Evolutionary conservation across 2,329 filamentous ascomycete genomes (phyloP).

Genomic region (Verticillium albo-atrum): DNA sequence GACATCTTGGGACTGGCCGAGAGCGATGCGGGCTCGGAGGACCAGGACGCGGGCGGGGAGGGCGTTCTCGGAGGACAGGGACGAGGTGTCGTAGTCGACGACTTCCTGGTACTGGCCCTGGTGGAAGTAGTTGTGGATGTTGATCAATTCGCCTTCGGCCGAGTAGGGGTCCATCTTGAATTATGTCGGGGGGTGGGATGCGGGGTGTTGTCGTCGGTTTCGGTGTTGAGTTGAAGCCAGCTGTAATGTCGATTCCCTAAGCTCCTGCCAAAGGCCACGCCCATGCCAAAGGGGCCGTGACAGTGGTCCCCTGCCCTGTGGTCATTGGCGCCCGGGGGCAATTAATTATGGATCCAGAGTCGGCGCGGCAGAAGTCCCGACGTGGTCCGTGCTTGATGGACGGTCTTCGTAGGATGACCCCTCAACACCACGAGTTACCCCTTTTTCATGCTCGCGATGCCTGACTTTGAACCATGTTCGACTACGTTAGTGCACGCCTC

Average conservation of each 20-base stretch:
- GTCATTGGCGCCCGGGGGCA: not conserved
- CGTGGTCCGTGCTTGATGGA: not conserved
- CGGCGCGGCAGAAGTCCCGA: not conserved
- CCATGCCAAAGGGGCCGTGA: not conserved
- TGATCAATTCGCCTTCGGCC: constrained; percentile 66
- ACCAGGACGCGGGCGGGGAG: constrained; percentile 73
- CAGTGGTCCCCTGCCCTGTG: not conserved
- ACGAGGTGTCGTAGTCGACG: constrained; percentile 76
- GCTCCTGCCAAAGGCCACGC: not conserved
- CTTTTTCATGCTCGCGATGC: not conserved
- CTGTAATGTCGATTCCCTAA: not conserved
- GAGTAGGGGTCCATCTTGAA: constrained; percentile 64
- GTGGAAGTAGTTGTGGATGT: constrained; percentile 67
- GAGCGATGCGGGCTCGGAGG: constrained; percentile 77
- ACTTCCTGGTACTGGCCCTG: constrained; percentile 84
- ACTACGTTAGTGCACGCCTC: too few relatives aligned
- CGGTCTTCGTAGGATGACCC: too few relatives aligned
- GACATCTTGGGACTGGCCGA: constrained; percentile 73
- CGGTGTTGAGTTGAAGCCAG: not conserved
- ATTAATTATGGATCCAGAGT: not conserved
- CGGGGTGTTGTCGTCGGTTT: not conserved
- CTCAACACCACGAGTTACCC: not conserved
- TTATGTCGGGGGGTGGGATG: constrained; percentile 9
- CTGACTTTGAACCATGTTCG: too few relatives aligned
- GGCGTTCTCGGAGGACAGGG: constrained; percentile 74